phyloP scores from a whole-genome alignment of 2,329 filamentous ascomycete species.

The Fusarium falciforme region DNA sequence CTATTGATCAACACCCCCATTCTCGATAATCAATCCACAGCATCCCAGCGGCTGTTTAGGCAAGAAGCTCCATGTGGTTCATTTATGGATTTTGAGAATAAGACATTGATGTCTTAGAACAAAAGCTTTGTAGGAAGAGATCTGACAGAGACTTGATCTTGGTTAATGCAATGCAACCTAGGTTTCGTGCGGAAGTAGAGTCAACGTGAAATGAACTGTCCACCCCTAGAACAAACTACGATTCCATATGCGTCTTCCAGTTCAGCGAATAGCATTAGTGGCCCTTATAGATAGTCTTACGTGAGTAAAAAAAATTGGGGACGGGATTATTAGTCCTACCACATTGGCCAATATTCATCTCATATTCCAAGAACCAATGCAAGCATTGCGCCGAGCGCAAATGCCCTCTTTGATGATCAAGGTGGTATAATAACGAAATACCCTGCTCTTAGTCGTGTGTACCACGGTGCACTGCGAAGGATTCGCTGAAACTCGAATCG shows the following conservation, averaged over 20 bases:
- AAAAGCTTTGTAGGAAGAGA: neutral
- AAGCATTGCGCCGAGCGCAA: neutral
- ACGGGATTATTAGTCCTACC: neutral
- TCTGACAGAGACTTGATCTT: too few relatives aligned
- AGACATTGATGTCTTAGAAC: neutral
- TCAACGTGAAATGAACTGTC: neutral
- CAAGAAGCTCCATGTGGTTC: neutral
- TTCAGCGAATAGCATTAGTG: neutral
- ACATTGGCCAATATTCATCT: neutral
- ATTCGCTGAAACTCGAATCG: neutral
- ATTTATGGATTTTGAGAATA: neutral
- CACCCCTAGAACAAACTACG: neutral
- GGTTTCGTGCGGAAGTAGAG: neutral
- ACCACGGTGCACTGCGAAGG: neutral
- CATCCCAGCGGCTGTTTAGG: neutral
- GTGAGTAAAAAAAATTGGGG: neutral
- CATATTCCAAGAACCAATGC: neutral
- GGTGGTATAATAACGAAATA: neutral
- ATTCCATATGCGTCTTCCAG: neutral
- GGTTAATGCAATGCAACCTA: neutral
- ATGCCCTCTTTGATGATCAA: too few relatives aligned
- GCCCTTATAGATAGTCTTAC: neutral
- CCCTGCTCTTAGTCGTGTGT: neutral
- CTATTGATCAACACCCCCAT: neutral
- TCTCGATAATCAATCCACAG: neutral